Base-by-base conservation (phyloP, 2,329 filamentous ascomycete species). In the Atkinsonella hypoxylon region DNA sequence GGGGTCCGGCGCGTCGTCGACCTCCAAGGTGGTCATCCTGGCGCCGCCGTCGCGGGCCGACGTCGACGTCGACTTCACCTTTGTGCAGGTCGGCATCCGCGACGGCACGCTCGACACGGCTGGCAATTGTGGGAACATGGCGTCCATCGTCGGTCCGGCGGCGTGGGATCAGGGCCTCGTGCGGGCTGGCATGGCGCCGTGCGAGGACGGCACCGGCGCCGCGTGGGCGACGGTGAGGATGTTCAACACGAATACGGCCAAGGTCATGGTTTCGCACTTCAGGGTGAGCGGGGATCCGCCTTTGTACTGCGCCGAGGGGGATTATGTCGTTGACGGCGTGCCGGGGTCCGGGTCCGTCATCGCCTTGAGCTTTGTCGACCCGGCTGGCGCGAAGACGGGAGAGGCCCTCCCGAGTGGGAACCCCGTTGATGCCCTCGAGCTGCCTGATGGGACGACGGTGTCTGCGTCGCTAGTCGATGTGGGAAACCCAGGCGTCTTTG, bases 111-210 rank as follows among this genome's bases (percentile, higher is more conserved):
- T 89, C 2, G 84, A 88, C 58, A 75, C 79, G 58, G 79, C 81
- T 0, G 80, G 83, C 22, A 89, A 87, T 58, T 88, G 84, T 61
- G 85, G 85, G n/a, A 88, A 88, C 62, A 84, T 89, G 81, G 79
- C 73, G 6, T 74, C 77, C 40, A 75, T 79, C 0, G 75, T 88
- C 44, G 85, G 83, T 0, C 83, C 85, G 0, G 58, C 59, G 42
- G 60, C 60, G 2, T 66, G 63, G 61, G 65, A 68, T 47, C 55
- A 57, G 53, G 64, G 62, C 11, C 49, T 67, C 50, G 48, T 64
- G 6, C 38, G 45, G 38, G 3, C 42, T 15, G 41, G 17, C 18
- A 18, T 32, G 7, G 22, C 30, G 49, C 12, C 48, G 51, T 53
- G 62, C 45, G 31, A 32, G 26, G 62, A 59, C 13, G 51, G 49